Evolutionary conservation across 805 yeast species (phyloP), one percentile per base, ranked within the genome.

Genomic region (Teunomyces stri): DNA sequence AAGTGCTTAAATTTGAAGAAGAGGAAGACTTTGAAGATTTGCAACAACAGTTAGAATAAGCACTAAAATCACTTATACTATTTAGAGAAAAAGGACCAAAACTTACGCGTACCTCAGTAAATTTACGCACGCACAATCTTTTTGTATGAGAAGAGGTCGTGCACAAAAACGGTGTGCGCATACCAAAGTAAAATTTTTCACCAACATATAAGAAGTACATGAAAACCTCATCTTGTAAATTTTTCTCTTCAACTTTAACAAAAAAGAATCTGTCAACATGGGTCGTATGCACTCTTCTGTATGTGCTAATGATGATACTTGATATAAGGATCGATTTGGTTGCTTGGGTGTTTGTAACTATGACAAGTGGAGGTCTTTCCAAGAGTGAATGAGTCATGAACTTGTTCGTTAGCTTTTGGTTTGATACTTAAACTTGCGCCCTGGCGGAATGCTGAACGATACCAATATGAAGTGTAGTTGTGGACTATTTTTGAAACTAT

Each of bases 241-340:
- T 44, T 43, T 48, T 42, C 42, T 43, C 45, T 48, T 25, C 39
- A 42, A 40, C 31, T 43, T 48, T 50, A 51, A 48, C 51, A 47
- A 52, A 58, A 51, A 69, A 62, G 65, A 70, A 74, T 66, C 75
- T 73, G 69, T 78, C 84, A 87, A 81, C 75, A 92, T 92, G 99
- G 99, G 96, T 91, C 96, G 99, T 82, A 85, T 92, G 91, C 98
- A 92, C 89, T 87, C 96, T 80, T 80, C 87, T 76, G 95, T 87
- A 87, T 82, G 95, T 87, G 75, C 56, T 53, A 13, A 41, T 38
- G 42, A 33, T 27, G 49, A 51, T 54, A 57, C 62, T 61, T 51
- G 56, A 59, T 61, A 58, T 27, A 45, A 49, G 64, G 65, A 50
- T 58, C 55, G 57, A 37, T 48, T 52, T 56, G 57, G 65, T 60